Percentiles rank a stretch among this genome's conserved stretches.
Conservation (phyloP, 2,329 filamentous ascomycete genomes). For the Fusarium domesticum region DNA sequence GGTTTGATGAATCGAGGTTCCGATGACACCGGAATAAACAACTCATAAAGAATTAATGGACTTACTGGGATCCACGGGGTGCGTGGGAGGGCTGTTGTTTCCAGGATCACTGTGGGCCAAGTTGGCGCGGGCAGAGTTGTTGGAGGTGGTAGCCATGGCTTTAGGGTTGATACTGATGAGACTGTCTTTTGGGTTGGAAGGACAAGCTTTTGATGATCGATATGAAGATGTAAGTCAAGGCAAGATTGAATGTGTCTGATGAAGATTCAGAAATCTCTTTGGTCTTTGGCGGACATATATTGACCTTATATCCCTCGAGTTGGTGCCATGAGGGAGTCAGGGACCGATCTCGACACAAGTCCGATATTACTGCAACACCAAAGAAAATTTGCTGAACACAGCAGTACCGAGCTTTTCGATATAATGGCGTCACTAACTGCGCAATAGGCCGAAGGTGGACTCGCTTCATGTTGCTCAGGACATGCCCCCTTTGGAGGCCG, state of each 20-base stretch:
- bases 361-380: not conserved
- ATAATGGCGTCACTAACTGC: constrained; percentile 12
- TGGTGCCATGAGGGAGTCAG: constrained; percentile 2
- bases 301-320: constrained; percentile 9
- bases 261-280: not conserved
- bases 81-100: not conserved
- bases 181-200: not conserved
- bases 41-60: not conserved
- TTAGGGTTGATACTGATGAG: not conserved
- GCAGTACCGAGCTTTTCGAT: not conserved
- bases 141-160: not conserved
- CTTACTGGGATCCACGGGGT: constrained; percentile 5
- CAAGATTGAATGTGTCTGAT: not conserved
- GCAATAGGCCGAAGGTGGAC: not conserved
- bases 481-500: not conserved
- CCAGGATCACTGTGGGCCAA: not conserved
- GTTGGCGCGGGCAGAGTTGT: not conserved
- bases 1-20: not conserved
- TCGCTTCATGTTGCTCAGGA: not conserved
- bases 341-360: not conserved
- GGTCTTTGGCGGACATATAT: not conserved
- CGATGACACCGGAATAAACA: not conserved
- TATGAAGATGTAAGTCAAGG: no score
- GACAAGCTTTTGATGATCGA: no score
- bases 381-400: not conserved